Evolutionary conservation across 2,329 filamentous ascomycete genomes (phyloP).

Genomic region (Botrytis sinoallii): DNA sequence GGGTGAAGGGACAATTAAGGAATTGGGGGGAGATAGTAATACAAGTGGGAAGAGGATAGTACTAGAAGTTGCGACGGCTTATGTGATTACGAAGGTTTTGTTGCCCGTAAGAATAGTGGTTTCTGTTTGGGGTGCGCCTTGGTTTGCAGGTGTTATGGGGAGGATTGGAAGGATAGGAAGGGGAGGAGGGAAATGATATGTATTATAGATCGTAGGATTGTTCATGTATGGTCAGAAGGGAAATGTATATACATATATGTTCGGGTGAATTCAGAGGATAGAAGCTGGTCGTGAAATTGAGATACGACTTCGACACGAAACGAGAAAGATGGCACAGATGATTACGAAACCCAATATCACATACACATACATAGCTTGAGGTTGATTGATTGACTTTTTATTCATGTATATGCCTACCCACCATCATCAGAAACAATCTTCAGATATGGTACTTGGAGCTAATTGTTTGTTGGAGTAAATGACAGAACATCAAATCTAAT

Average conservation of each 20-base stretch:
- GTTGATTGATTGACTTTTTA: slow-evolving; percentile 3
- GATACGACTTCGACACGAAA: not conserved
- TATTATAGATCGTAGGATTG: not conserved
- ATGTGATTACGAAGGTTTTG: slow-evolving; percentile 83
- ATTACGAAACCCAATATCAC: not conserved
- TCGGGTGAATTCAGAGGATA: not conserved
- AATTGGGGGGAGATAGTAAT: slow-evolving; percentile 29
- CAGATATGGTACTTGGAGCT: not conserved
- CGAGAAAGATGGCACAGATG: not conserved
- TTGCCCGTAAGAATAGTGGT: slow-evolving; percentile 71
- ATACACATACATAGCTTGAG: not conserved
- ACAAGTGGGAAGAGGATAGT: slow-evolving; percentile 43
- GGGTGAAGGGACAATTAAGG: slow-evolving; percentile 32
- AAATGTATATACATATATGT: not conserved
- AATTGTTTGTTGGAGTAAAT: not conserved
- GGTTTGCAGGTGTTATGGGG: slow-evolving; percentile 72
- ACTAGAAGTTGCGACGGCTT: slow-evolving; percentile 77
- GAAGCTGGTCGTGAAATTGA: not conserved
- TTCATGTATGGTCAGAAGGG: not conserved
- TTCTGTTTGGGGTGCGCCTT: slow-evolving; percentile 87
- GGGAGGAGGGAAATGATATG: slow-evolving; percentile 12
- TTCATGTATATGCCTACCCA: not conserved
- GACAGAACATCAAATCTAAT: slow-evolving; percentile 21
- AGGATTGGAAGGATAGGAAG: slow-evolving; percentile 41
- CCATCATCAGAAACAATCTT: not conserved